Percentiles rank a stretch among this genome's conserved stretches.
phyloP scores from a whole-genome alignment of 331 rosid genomes.

The Cucumis variabilis region DNA sequence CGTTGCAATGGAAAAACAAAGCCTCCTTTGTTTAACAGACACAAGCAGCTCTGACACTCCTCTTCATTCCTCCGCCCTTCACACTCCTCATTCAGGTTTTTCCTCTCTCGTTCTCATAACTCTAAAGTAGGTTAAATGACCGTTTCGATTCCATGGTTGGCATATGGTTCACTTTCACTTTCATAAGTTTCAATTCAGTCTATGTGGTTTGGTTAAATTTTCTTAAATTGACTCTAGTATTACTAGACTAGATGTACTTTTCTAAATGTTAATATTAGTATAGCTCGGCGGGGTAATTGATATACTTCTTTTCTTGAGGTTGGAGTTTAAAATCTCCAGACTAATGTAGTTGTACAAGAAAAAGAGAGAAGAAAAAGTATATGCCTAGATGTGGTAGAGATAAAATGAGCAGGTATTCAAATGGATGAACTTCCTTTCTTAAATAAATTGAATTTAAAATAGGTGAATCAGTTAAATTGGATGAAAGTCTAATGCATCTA shows the following conservation, averaged over 20 bases:
- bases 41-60: constrained; percentile 26
- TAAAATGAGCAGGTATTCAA: not conserved
- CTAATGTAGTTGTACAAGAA: not conserved
- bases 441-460: not conserved
- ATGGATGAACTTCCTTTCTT: not conserved
- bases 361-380: too few species aligned
- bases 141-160: not conserved
- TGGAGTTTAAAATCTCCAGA: not conserved
- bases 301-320: not conserved
- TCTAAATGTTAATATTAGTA: not conserved
- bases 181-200: not conserved
- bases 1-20: constrained; percentile 8
- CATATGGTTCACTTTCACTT: not conserved
- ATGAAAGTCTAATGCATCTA: not conserved
- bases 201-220: not conserved
- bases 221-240: not conserved
- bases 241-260: not conserved
- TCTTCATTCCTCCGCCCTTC: constrained; percentile 15
- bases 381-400: not conserved
- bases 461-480: not conserved
- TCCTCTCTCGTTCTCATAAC: not conserved
- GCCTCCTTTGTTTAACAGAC: constrained; percentile 19
- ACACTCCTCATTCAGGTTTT: constrained; percentile 18
- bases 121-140: not conserved
- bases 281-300: too few species aligned